Evolutionary conservation across 495 filamentous ascomycete genomes (phyloP).

Genomic region (Parathielavia appendiculata): DNA sequence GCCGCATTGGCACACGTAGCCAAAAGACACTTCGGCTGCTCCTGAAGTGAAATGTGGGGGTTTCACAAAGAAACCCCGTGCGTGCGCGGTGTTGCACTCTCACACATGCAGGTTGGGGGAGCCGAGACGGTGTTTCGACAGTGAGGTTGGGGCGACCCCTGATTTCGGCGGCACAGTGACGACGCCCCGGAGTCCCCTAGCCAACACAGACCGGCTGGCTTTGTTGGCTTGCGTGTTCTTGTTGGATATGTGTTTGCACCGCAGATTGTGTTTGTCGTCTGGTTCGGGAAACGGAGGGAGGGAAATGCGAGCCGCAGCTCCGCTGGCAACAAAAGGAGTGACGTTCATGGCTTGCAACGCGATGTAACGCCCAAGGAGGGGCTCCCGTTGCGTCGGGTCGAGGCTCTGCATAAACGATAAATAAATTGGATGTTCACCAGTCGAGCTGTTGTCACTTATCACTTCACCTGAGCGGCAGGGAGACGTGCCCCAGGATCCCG

Average conservation of each 20-base stretch:
- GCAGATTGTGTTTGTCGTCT: background rate
- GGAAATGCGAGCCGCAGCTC: background rate
- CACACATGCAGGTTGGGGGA: background rate
- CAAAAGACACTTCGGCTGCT: background rate
- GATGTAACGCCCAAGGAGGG: conserved; percentile 6
- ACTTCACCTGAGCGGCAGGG: background rate
- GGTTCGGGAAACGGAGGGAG: background rate
- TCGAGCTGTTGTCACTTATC: conserved; percentile 8
- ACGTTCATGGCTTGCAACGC: background rate
- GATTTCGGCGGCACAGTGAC: background rate
- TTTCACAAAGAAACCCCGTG: background rate
- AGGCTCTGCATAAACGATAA: background rate
- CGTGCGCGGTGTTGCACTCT: no score
- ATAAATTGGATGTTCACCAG: background rate
- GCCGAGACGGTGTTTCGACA: conserved; percentile 1
- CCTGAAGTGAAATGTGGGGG: conserved; percentile 3
- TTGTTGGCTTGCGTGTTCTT: background rate
- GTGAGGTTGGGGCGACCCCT: background rate
- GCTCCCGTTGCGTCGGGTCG: conserved; percentile 7
- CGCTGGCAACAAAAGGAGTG: background rate
- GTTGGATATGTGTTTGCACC: background rate
- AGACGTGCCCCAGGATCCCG: background rate
- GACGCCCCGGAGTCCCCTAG: background rate
- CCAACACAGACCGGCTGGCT: background rate
- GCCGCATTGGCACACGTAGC: conserved; percentile 15